phyloP scores from a whole-genome alignment of 1,284 basidiomycete genomes.

The Fistulinella cinereoalba region DNA sequence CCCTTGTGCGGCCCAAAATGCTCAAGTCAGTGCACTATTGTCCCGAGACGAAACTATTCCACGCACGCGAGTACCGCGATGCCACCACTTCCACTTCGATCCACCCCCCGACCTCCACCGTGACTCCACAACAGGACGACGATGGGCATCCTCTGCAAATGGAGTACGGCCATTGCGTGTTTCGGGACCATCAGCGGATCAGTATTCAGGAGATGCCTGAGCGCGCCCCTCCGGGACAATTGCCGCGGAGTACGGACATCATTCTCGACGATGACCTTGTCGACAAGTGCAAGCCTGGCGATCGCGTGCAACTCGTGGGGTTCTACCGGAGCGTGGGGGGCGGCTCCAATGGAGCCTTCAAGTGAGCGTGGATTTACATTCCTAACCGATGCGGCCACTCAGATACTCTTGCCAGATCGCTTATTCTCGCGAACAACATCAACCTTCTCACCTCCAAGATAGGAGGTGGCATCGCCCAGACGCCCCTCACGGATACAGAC shows the following conservation, averaged over 20 bases:
- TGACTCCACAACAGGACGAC: slow-evolving; percentile 90
- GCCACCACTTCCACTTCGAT: slow-evolving; percentile 83
- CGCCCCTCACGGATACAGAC: slow-evolving; percentile 90
- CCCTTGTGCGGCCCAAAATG: slow-evolving; percentile 98
- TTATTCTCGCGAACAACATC: slow-evolving; percentile 94
- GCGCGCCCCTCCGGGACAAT: slow-evolving; percentile 93
- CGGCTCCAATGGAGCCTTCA: slow-evolving; percentile 86
- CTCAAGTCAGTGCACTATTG: slow-evolving; percentile 96
- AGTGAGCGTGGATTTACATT: slow-evolving; percentile 53
- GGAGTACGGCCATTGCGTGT: slow-evolving; percentile 91
- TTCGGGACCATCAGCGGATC: slow-evolving; percentile 96
- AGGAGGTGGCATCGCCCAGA: slow-evolving; percentile 94
- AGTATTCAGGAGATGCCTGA: slow-evolving; percentile 99
- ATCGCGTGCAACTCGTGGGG: slow-evolving; percentile 95
- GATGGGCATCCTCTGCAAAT: slow-evolving; percentile 85
- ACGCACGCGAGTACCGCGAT: slow-evolving; percentile 91
- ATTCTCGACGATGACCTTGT: slow-evolving; percentile 97
- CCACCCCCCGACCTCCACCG: slow-evolving; percentile 85
- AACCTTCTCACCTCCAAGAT: slow-evolving; percentile 96
- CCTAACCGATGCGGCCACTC: slow-evolving; percentile 4
- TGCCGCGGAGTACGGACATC: slow-evolving; percentile 94
- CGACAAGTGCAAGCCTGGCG: slow-evolving; percentile 96
- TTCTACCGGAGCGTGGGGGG: slow-evolving; percentile 94
- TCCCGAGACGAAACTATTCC: slow-evolving; percentile 80
- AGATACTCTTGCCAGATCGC: slow-evolving; percentile 57